Base-by-base conservation (phyloP, 2,329 filamentous ascomycete genomes). In the Paecilomyces variotii region DNA sequence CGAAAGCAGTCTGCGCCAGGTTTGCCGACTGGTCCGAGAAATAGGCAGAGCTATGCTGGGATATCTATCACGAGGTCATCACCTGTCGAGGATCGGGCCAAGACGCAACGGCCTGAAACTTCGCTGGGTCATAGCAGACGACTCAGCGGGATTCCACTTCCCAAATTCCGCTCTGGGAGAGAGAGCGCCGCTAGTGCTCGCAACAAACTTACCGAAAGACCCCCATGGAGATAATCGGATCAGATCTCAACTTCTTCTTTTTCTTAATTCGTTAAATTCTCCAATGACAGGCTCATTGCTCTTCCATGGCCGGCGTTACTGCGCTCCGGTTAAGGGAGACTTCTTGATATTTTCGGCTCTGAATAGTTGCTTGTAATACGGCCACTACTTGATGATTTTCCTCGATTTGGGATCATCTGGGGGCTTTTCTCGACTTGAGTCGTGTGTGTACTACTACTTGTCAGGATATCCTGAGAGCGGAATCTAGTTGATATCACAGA, bases 91-190 rank as follows among this genome's bases (percentile, higher is more conserved):
- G 62, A 63, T 53, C 61, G 56, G 12, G 70, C 30, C 30, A 73
- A 69, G 57, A 58, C 67, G 3, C 54, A 61, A 10, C 70, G 74
- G 14, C 75, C 76, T 1, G 74, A 70, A 0, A 76, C 75, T 2
- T 63, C 74, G 2, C 64, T 77, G 10, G 74, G 75, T 0, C 74
- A 76, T 63, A 70, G 64, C 54, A 70, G 73, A 12, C 70, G 76
- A 11, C 66, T 67, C 32, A 78, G 76, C 63, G 64, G 78, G 58
- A 67, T 78, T 39, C 76, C 76, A 25, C 57, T 76, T 53, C 71
- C 73, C 1, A 74, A 69, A 56, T 55, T 51, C 19, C 64, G 64
- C n/a, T 61, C 58, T 3, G 71, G 70, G 11, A 68, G 72, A 24
- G 69, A 72, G 11, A 70, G 67, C 59, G 60, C 65, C 4, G 52